Percentiles rank a stretch among this genome's conserved stretches.
These are phyloP conservation scores for Triangularia verruculosa DNA, from an alignment of 2,329 filamentous ascomycete species.

Conservation along the genomic window DNA sequence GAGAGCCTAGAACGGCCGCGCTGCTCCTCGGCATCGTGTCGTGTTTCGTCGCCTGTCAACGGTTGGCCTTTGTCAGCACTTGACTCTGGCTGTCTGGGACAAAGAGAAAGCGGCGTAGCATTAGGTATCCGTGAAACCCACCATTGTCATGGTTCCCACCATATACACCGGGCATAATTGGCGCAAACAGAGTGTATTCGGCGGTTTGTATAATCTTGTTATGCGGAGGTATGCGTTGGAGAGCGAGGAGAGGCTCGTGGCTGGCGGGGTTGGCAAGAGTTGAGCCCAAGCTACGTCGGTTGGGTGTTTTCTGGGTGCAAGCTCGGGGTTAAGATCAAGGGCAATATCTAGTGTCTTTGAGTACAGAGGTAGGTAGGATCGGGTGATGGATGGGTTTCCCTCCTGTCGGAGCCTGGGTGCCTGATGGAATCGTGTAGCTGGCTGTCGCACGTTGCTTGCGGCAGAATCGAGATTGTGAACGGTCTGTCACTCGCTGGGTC, in stretches of 20 bases:
- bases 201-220: conserved; percentile 10
- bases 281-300: background rate
- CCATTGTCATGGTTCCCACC: conserved; percentile 43
- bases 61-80: conserved; percentile 18
- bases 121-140: conserved; percentile 28
- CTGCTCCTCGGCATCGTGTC: conserved; percentile 38
- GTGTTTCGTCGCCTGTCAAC: conserved; percentile 40
- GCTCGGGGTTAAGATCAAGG: background rate
- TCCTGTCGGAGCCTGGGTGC: background rate
- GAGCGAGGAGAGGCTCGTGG: background rate
- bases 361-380: background rate
- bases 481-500: conserved; percentile 7
- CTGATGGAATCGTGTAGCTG: background rate
- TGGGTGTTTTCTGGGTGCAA: background rate
- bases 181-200: conserved; percentile 16
- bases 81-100: background rate
- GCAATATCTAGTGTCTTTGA: background rate
- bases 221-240: conserved; percentile 2
- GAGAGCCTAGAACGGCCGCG: conserved; percentile 46
- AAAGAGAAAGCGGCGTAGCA: background rate
- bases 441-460: background rate
- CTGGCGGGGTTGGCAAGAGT: background rate
- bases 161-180: conserved; percentile 47
- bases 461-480: background rate
- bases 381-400: background rate